Evolutionary conservation across 108 stramenopile genomes (phyloP), one percentile per base, ranked within the genome.

Genomic region (Phaeodactylum tricornutum): DNA sequence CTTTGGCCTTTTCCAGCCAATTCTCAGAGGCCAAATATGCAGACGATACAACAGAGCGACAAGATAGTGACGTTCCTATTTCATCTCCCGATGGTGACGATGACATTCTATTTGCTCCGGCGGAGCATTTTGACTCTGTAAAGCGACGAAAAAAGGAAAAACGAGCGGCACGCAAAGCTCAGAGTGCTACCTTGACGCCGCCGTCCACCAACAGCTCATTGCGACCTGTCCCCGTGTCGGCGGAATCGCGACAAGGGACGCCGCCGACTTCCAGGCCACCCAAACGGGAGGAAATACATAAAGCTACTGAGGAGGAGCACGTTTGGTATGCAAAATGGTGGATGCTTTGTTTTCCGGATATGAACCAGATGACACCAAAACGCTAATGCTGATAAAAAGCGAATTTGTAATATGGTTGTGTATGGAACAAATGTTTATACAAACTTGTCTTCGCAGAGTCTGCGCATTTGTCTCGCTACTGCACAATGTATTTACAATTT

Each of bases 311-410:
- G 34, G 69, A 64, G 25, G 59, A 57, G 4, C 50, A 58, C 23
- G 32, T 64, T 22, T 59, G 59, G 58, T 64, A 64, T 48, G 46
- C 53, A 24, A 53, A 64, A 49, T 61, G 69, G 62, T 71, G 62
- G 62, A 60, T 64, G 58, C 47, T 45, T 23, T 71, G 69, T 43
- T 71, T 71, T 50, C 59, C 63, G 0, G 62, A 64, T 52, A 45
- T 66, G 9, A 59, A 50, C 42, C 49, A 51, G 21, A 28, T 69
- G 30, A 70, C 55, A 55, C 57, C 57, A 22, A 59, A 53, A 39
- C 69, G 69, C 46, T 70, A 70, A 23, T 20, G 4, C 26, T 45
- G 4, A 11, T 34, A 34, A 34, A 11, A 34, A 34, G 8, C 26
- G 20, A 22, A 45, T 45, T 45, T 4, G 15, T 23, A 45, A 4